Evolutionary conservation across 352 stramenopile genomes (phyloP).

Genomic region (Pythium oligandrum): DNA sequence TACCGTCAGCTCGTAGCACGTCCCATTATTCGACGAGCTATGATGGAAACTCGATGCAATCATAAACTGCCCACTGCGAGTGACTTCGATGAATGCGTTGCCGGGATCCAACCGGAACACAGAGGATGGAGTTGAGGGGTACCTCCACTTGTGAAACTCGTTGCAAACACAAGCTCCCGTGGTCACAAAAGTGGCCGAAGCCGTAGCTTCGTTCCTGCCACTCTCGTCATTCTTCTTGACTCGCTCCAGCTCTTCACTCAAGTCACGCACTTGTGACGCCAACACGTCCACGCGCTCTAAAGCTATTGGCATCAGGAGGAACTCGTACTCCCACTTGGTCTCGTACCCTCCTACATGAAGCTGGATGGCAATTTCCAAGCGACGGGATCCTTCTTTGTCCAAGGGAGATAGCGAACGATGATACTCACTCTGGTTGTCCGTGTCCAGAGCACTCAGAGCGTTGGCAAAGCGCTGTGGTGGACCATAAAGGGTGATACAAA

Average conservation of each 20-base stretch:
- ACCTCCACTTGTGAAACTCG: too few relatives aligned
- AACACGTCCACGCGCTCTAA: background rate
- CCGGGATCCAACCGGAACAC: too few relatives aligned
- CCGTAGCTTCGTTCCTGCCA: background rate
- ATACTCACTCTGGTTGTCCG: too few relatives aligned
- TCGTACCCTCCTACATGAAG: background rate
- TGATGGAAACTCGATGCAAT: conserved; percentile 3
- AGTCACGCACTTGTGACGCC: background rate
- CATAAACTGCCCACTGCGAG: conserved; percentile 6
- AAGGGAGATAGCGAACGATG: too few relatives aligned
- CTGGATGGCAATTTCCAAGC: background rate
- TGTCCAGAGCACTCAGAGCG: too few relatives aligned
- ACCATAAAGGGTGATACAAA: background rate
- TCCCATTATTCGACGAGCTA: conserved; percentile 8
- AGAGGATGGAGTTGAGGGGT: too few relatives aligned
- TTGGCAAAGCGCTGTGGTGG: too few relatives aligned
- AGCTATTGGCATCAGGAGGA: background rate
- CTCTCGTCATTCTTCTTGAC: background rate
- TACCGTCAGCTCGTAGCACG: conserved; percentile 1
- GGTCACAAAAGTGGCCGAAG: too few relatives aligned
- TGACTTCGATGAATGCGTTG: background rate
- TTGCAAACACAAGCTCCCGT: too few relatives aligned
- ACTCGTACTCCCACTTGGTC: background rate
- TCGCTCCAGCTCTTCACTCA: background rate
- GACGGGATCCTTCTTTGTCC: background rate